Conservation (phyloP, 176 grass and related monocot genomes). For the Thalia dealbata region DNA sequence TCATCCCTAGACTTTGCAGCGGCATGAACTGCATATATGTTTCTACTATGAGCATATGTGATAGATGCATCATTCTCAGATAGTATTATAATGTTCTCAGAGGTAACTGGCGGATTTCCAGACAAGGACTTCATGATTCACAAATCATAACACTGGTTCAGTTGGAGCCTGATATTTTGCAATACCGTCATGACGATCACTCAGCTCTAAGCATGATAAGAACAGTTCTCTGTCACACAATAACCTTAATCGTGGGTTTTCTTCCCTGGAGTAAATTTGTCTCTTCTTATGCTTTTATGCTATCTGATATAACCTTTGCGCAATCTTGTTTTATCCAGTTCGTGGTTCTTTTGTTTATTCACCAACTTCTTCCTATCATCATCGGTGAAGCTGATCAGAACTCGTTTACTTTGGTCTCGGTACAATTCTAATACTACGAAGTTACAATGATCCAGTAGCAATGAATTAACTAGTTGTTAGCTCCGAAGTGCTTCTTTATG, state of each 20-base stretch:
- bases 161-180: slow-evolving; percentile 34
- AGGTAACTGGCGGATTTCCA: slow-evolving; percentile 65
- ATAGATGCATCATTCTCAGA: neutral
- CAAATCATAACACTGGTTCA: slow-evolving; percentile 80
- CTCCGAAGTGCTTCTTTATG: too few relatives aligned
- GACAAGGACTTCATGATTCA: slow-evolving; percentile 52
- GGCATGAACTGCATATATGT: neutral
- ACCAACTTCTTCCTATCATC: slow-evolving; percentile 62
- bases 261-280: neutral
- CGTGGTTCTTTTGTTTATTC: slow-evolving; percentile 61
- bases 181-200: slow-evolving; percentile 40
- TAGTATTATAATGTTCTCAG: slow-evolving; percentile 16
- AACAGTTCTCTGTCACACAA: slow-evolving; percentile 38
- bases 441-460: neutral
- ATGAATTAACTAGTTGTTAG: neutral
- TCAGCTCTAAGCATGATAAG: slow-evolving; percentile 44
- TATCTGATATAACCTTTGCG: neutral
- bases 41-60: neutral
- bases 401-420: slow-evolving; percentile 47
- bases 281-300: slow-evolving; percentile 2
- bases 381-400: slow-evolving; percentile 59
- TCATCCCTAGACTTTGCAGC: neutral
- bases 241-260: slow-evolving; percentile 53
- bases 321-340: slow-evolving; percentile 42
- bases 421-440: slow-evolving; percentile 24